Base-by-base conservation (phyloP, 305 asterid species). In the Solanum chacoense region DNA sequence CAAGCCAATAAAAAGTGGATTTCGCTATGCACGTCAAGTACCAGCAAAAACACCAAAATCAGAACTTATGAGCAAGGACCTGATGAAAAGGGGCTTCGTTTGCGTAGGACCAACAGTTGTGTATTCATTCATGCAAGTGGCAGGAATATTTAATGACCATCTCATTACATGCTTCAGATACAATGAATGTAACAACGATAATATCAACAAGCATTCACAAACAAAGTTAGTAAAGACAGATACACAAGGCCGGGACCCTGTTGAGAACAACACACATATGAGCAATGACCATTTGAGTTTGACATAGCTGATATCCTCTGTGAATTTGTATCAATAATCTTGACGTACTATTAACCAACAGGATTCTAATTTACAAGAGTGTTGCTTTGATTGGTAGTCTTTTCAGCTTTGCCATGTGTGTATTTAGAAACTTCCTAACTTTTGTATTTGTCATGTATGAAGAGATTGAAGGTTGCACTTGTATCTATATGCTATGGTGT, bases 1-100 rank as follows among this genome's bases (percentile, higher is more conserved):
- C 36, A 95, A 92, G 75, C 92, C 94, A 4, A 86, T 93, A 76
- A 89, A 85, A 78, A 91, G 91, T 24, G 93, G 93, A 85, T 90
- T 91, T 74, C 92, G 94, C 29, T 90, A 94, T 63, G 92, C 92
- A 35, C 94, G 96, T 7, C 95, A 95, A 91, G 91, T 94, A 29
- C 95, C 97, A 3, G 92, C 94, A 3, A 95, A 94, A 93, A 95
- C 98, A 16, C 95, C 98, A 81, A 96, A 96, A 94, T 92, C 98
- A 6, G 97, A 94, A 72, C 89, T 90, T 69, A 91, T 94, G 38
- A 95, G 98, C 94, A 95, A 92, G 84, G 98, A 94, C 90, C 88
- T 95, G 93, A 92, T 94, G 96, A 93, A 89, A 85, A 94, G 98
- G 90, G 99, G 98, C 10, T 94, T 95, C 90, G 91, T 93, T 29